Evolutionary conservation across 306 rosid species (phyloP).

Genomic region (Betula pendula): DNA sequence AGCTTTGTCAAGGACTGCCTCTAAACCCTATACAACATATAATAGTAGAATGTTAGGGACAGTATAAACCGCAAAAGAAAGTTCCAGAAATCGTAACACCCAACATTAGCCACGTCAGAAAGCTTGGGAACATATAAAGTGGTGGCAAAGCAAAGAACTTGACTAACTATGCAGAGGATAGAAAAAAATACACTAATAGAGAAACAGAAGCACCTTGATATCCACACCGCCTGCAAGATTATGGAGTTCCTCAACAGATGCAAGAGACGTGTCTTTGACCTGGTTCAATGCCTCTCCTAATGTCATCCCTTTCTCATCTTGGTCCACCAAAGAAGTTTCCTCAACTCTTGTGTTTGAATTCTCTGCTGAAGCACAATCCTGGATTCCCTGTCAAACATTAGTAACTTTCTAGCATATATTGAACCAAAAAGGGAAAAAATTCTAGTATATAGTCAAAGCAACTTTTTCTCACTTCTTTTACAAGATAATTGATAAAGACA

Average conservation of each 20-base stretch:
- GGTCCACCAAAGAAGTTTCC: conserved; percentile 52
- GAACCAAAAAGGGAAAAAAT: not conserved
- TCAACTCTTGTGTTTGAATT: conserved; percentile 51
- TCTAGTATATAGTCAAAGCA: conserved; percentile 15
- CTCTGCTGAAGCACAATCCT: conserved; percentile 55
- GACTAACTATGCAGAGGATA: not conserved
- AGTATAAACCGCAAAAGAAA: conserved; percentile 9
- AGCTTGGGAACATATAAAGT: not conserved
- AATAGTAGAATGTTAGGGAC: conserved; percentile 16
- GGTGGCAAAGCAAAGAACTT: conserved; percentile 7
- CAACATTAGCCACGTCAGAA: not conserved
- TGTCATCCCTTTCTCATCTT: conserved; percentile 69
- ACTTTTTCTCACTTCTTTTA: conserved; percentile 10
- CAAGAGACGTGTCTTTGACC: conserved; percentile 65
- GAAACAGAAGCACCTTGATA: conserved; percentile 70
- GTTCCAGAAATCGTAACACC: not conserved
- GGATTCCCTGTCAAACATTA: conserved; percentile 40
- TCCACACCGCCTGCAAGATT: conserved; percentile 98
- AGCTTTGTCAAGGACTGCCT: conserved; percentile 97
- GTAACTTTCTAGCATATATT: conserved; percentile 9
- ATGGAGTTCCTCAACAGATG: conserved; percentile 94
- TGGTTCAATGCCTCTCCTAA: conserved; percentile 88
- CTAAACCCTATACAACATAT: conserved; percentile 73
- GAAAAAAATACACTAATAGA: conserved; percentile 13
- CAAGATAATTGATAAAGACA: conserved; percentile 17